Conservation (phyloP, 495 filamentous ascomycete species). For the Talaromyces borbonicus region DNA sequence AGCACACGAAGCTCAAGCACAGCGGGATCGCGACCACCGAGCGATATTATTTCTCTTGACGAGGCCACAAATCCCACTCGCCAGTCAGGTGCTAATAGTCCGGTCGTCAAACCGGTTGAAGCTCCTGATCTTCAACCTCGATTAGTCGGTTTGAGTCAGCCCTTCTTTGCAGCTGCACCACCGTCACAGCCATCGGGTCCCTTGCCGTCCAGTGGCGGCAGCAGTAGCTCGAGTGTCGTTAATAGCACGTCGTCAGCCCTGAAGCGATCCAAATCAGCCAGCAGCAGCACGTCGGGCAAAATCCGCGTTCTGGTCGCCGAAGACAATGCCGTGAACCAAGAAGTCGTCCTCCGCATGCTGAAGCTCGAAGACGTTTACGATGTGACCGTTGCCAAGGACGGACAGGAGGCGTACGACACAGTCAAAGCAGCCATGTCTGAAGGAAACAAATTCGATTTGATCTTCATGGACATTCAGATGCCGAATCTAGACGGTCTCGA, state of each 20-base stretch:
- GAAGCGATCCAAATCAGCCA: conserved; percentile 22
- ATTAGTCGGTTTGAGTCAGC: conserved; percentile 72
- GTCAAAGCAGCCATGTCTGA: conserved; percentile 75
- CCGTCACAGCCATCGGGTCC: too few species aligned
- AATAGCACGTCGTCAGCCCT: conserved; percentile 24
- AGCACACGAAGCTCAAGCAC: conserved; percentile 28
- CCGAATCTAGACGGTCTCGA: conserved; percentile 85
- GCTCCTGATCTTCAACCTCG: conserved; percentile 53
- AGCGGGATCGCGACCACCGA: conserved; percentile 18
- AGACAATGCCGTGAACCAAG: conserved; percentile 91
- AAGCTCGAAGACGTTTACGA: conserved; percentile 64
- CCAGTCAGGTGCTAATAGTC: conserved; percentile 8
- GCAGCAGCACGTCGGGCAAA: conserved; percentile 52
- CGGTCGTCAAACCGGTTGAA: conserved; percentile 18
- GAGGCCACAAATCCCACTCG: conserved; percentile 11
- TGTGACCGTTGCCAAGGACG: conserved; percentile 73
- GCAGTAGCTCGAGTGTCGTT: conserved; percentile 30
- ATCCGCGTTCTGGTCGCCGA: conserved; percentile 85
- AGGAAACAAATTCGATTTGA: conserved; percentile 63
- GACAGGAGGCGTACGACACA: conserved; percentile 77
- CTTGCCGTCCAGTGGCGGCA: conserved; percentile 14
- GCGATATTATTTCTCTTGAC: conserved; percentile 17
- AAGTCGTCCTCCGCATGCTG: conserved; percentile 74
- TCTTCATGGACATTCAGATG: conserved; percentile 97
- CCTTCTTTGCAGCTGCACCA: conserved; percentile 65